Evolutionary conservation across 2,329 filamentous ascomycete genomes (phyloP).

Genomic region (Camillea tinctor): DNA sequence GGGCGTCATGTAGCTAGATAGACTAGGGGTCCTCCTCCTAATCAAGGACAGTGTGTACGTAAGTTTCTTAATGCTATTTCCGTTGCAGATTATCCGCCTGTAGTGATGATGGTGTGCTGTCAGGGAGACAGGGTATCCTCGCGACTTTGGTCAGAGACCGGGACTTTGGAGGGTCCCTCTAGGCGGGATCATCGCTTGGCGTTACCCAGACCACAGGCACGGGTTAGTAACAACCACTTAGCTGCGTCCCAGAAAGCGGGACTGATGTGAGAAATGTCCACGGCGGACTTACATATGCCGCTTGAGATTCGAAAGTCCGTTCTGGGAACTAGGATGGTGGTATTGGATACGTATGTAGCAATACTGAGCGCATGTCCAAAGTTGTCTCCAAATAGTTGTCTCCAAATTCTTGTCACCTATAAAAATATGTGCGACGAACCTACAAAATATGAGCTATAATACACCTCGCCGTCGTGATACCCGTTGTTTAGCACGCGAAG

Average conservation of each 20-base stretch:
- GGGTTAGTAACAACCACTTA: constrained; percentile 28
- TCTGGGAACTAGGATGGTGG: not conserved
- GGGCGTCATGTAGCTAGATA: not conserved
- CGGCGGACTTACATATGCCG: not conserved
- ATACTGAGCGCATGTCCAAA: too few species aligned
- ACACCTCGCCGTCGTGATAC: not conserved
- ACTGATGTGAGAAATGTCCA: constrained; percentile 4
- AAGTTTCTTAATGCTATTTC: constrained; percentile 18
- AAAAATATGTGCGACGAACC: not conserved
- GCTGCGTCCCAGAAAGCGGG: constrained; percentile 23
- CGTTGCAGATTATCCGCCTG: constrained; percentile 13
- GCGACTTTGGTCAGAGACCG: not conserved
- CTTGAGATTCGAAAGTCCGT: not conserved
- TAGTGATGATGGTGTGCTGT: constrained; percentile 12
- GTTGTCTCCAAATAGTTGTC: too few species aligned
- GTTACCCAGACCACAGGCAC: constrained; percentile 29
- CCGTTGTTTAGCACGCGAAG: not conserved
- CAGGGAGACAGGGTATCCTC: constrained; percentile 9
- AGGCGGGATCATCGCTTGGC: constrained; percentile 29
- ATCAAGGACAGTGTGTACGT: constrained; percentile 22
- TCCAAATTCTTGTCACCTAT: too few species aligned
- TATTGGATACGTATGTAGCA: too few species aligned
- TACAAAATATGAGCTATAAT: too few species aligned
- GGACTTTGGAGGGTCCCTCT: constrained; percentile 10
- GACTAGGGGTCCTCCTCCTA: constrained; percentile 5